Percentiles rank a stretch among this genome's conserved stretches.
Conservation (phyloP, 129 eudicot genomes). For the Flaveria trinervia region DNA sequence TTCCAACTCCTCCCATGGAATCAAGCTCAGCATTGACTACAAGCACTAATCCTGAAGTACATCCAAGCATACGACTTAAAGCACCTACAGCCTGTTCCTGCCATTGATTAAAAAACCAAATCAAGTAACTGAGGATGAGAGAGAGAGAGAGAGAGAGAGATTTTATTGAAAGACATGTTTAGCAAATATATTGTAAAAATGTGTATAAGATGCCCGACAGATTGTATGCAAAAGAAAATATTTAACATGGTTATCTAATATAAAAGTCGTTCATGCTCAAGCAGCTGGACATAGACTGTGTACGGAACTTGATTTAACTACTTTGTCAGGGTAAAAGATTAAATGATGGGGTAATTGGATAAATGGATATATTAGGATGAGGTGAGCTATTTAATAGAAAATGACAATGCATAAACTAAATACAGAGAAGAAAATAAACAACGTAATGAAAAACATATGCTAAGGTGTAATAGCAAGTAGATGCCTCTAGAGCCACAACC, state of each 20-base stretch:
- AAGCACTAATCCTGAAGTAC: constrained; percentile 51
- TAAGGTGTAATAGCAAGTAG: not conserved
- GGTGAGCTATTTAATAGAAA: not conserved
- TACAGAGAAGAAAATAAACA: not conserved
- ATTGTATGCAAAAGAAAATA: not conserved
- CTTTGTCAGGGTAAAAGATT: not conserved
- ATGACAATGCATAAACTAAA: not conserved
- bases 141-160: not conserved
- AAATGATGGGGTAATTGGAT: not conserved
- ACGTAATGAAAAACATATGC: constrained; percentile 5
- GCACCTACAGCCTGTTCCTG: constrained; percentile 46
- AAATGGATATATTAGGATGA: not conserved
- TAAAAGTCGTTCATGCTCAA: constrained; percentile 22
- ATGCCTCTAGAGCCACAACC: constrained; percentile 9
- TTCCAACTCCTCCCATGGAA: constrained; percentile 97
- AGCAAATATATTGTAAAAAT: constrained; percentile 1
- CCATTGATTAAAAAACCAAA: constrained; percentile 37
- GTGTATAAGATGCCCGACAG: not conserved
- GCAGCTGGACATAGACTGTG: not conserved
- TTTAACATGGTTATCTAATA: not conserved
- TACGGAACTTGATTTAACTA: not conserved
- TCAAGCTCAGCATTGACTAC: constrained; percentile 91
- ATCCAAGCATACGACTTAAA: constrained; percentile 69
- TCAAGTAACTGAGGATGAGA: not conserved
- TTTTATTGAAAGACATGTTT: not conserved